Base-by-base conservation (phyloP, 495 filamentous ascomycete species). In the Jackrogersella minutella region DNA sequence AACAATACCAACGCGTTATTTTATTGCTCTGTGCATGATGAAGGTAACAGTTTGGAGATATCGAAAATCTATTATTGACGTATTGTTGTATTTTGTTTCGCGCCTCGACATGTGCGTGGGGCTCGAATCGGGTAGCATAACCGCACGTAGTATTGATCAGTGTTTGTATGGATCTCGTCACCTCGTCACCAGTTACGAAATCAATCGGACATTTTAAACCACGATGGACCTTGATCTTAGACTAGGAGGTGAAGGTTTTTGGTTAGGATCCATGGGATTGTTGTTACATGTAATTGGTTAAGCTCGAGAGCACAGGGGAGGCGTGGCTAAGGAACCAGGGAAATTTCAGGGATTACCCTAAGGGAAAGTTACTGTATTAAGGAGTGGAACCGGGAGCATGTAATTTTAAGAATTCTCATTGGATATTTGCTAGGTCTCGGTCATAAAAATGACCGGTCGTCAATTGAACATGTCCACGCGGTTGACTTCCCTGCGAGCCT, bases 181-280 rank as follows among this genome's bases (percentile, higher is more conserved):
- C 41, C 64, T 39, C 36, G 56, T 54, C 41, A 46, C 41, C 64
- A 51, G 52, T 58, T 31, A 37, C 44, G 31, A 46, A 58, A 31
- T 57, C 64, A 58, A 64, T 68, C 66, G 66, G 66, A 63, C 47
- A 63, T 63, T 68, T 68, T 60, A 55, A 68, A 10, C 3, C 28
- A 49, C 59, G n/a, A 52, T 53, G 11, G 53, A 53, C 47, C 33
- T 40, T 41, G 36, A 54, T 58, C 36, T 31, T 14, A 26, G 19
- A 24, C 40, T 22, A 22, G 34, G 9, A 49, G 13, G 49, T 49
- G 28, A 49, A 40, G 40, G n/a, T n/a, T 41, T 63, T 51, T 64
- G 16, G 41, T 9, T 64, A 37, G 37, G 43, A 26, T 44, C 21
- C 51, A 30, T 30, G 8, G 28, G 3, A 26, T 46, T 26, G 26